Base-by-base conservation (phyloP, 139 green algal genomes). In the Coccomyxa sp. region DNA sequence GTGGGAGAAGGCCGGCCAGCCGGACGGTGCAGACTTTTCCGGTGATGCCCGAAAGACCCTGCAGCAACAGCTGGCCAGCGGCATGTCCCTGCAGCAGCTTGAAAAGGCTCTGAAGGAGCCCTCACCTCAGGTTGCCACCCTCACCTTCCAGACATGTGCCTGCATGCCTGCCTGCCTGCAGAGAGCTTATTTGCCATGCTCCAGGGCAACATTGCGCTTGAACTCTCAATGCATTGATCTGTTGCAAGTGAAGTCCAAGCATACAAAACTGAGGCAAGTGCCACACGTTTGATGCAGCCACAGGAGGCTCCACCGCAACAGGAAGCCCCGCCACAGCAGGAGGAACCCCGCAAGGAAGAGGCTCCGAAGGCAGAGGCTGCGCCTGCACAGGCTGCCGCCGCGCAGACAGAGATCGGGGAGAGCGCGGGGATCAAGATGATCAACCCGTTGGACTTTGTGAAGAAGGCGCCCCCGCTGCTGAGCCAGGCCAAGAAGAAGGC, bases 1-100 rank as follows among this genome's bases (percentile, higher is more conserved):
- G 87, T 98, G 95, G 95, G 93, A 97, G 85, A 58, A 90, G 76
- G 89, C 89, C 10, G 95, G 95, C 58, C 93, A 92, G 82, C 95
- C 93, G 13, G 88, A 96, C n/a, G 93, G 92, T 32, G 93, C 92
- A 1, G 93, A 97, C 88, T 93, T 94, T 88, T 85, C 83, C 25
- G 75, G 79, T 27, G 57, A 81, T n/a, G 93, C 90, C 13, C 85
- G 84, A 32, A 74, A 84, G 23, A 68, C 82, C 66, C 90, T 97
- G 76, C 85, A 92, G 79, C 81, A 86, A 17, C 86, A 91, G 83
- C 79, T 96, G 79, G 67, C 79, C 16, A 28, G 12, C 21, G 92
- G 93, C 28, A 83, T 84, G 58, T 86, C 45, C 13, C 58, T 95
- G 23, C 76, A 89, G 25, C 82, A 92, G 63, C 81, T 93, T 12